Evolutionary conservation across 306 rosid genomes (phyloP).

Genomic region (Glycyrrhiza uralensis): DNA sequence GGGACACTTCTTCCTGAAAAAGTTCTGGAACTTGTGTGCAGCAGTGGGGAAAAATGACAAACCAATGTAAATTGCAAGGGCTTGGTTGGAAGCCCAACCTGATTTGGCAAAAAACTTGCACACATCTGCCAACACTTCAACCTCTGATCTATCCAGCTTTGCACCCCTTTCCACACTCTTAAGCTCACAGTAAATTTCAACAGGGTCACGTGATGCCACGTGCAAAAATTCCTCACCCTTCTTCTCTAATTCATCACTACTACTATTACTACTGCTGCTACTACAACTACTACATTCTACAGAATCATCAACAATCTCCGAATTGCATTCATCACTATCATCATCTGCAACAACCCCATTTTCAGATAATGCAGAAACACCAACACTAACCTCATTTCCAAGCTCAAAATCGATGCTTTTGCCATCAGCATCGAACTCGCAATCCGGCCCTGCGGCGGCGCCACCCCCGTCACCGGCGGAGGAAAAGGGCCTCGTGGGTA

Average conservation of each 20-base stretch:
- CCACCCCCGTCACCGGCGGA: conserved; percentile 11
- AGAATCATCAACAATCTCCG: conserved; percentile 31
- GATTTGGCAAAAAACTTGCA: conserved; percentile 49
- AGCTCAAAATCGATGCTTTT: conserved; percentile 26
- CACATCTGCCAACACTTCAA: conserved; percentile 40
- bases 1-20: conserved; percentile 53
- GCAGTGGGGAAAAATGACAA: conserved; percentile 87
- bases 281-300: conserved; percentile 9
- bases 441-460: background rate
- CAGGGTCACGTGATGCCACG: conserved; percentile 48
- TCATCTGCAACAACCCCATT: conserved; percentile 27
- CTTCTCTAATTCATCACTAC: conserved; percentile 16
- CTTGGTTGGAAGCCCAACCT: conserved; percentile 87
- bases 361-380: conserved; percentile 17
- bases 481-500: conserved; percentile 40
- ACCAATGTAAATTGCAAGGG: conserved; percentile 90
- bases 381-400: conserved; percentile 25
- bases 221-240: conserved; percentile 27
- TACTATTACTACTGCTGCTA: background rate
- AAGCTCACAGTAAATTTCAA: conserved; percentile 56
- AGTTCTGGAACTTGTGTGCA: conserved; percentile 48
- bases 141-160: conserved; percentile 34
- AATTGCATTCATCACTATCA: conserved; percentile 17
- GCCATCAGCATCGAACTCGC: conserved; percentile 51
- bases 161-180: conserved; percentile 29